Evolutionary conservation across 2,329 filamentous ascomycete genomes (phyloP).

Genomic region (Penicillium sp.): DNA sequence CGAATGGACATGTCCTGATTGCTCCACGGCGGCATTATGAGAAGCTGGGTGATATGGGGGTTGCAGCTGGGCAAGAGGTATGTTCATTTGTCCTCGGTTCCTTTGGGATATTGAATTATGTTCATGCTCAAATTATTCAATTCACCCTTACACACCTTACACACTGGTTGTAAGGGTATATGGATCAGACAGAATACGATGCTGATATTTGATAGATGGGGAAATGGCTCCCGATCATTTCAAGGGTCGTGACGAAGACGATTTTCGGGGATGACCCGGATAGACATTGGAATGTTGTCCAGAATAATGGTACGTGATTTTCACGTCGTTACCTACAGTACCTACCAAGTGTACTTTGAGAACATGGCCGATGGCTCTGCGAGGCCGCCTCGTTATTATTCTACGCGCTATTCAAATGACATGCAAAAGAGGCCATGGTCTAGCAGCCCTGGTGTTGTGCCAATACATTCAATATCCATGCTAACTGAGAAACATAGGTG

Average conservation of each 20-base stretch:
- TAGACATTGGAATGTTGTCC: slow-evolving; percentile 90
- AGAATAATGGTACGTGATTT: slow-evolving; percentile 75
- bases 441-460: background rate
- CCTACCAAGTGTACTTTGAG: background rate
- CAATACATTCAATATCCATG: background rate
- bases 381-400: background rate
- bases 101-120: background rate
- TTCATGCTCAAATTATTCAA: background rate
- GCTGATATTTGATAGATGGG: slow-evolving; percentile 44
- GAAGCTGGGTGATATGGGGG: slow-evolving; percentile 74
- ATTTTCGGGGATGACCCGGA: slow-evolving; percentile 59
- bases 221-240: slow-evolving; percentile 56
- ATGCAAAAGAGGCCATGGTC: background rate
- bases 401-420: background rate
- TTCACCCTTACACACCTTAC: background rate
- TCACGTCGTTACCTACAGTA: background rate
- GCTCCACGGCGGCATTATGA: slow-evolving; percentile 77
- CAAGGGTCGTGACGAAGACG: slow-evolving; percentile 75
- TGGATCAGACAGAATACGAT: background rate
- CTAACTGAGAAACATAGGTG: slow-evolving; percentile 55
- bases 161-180: background rate
- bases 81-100: slow-evolving; percentile 48
- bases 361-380: background rate
- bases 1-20: slow-evolving; percentile 80
- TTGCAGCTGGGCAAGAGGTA: slow-evolving; percentile 69